Evolutionary conservation across 352 stramenopile genomes (phyloP), one percentile per base, ranked within the genome.

Genomic region (Globisporangium mamillatum): DNA sequence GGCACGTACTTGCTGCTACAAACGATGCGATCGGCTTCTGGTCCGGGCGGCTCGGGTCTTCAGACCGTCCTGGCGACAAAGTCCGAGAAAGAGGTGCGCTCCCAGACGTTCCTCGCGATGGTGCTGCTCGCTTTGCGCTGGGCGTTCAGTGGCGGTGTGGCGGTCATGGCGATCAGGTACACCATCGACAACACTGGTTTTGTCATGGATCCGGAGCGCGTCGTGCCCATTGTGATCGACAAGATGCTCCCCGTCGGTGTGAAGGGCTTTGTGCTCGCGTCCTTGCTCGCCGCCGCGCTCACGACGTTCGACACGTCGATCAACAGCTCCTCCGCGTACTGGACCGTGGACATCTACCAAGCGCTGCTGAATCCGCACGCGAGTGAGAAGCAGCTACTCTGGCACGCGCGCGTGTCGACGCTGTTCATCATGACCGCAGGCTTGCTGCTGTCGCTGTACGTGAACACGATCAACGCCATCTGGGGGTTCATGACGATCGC

Each of bases 401-500:
- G 84, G 81, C 75, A 93, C 6, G 86, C 84, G 2, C 80, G 86
- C 1, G 34, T 83, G 8, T 91, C 84, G 2, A 89, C 86, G 0
- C 22, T 84, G 1, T 69, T 81, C 58, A 75, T 92, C 32, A 89
- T 93, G 82, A 38, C 88, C 5, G 70, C 71, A 27, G 86, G 86
- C 0, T 70, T 91, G 53, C 68, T 80, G 18, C 70, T 91, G 29
- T 93, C 86, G 41, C 72, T 93, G 16, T 68, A 91, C 62, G 82
- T 93, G 62, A 76, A 77, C 48, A 88, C 82, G 0, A 92, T 93
- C 75, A 93, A 93, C 65, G 82, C 78, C 32, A 86, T 93, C 56
- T 93, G 86, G 86, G 86, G 86, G 16, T 92, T 93, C 64, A 89
- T 92, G 74, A 90, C 84, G 14, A 90, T 93, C 62, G 84, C 82